Conservation (phyloP, 2,329 filamentous ascomycete species). For the Colletotrichum sp. region DNA sequence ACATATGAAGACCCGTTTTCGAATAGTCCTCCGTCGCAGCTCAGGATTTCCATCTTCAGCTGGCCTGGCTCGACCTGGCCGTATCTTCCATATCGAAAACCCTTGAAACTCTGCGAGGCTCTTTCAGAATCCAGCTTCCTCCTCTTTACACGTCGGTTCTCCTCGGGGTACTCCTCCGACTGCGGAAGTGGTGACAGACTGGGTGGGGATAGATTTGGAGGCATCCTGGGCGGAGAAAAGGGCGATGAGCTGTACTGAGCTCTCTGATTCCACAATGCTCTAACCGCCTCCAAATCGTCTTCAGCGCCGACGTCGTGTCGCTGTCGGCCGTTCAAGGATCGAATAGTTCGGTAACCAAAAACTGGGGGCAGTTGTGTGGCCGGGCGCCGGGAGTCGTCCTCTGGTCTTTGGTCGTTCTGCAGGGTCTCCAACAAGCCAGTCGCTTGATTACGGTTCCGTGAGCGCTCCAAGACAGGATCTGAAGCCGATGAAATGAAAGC, state of each 20-base stretch:
- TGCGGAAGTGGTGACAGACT: conserved; percentile 38
- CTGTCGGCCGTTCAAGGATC: conserved; percentile 9
- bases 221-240: conserved; percentile 26
- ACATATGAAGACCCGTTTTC: conserved; percentile 68
- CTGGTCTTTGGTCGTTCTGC: conserved; percentile 14
- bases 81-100: conserved; percentile 82
- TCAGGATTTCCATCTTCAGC: conserved; percentile 85
- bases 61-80: conserved; percentile 86
- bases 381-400: conserved; percentile 1
- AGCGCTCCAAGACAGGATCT: not conserved
- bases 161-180: conserved; percentile 45
- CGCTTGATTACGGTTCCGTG: not conserved
- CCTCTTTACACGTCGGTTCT: conserved; percentile 65
- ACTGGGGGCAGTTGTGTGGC: conserved; percentile 7
- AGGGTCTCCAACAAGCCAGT: not conserved
- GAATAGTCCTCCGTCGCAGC: conserved; percentile 82
- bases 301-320: conserved; percentile 3
- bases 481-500: conserved; percentile 9
- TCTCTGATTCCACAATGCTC: conserved; percentile 19
- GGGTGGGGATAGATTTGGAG: conserved; percentile 32
- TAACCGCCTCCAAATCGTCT: conserved; percentile 20
- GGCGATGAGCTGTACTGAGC: conserved; percentile 19
- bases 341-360: not conserved
- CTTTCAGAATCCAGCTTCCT: conserved; percentile 73
- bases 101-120: conserved; percentile 51